Base-by-base conservation (phyloP, 768 basidiomycete genomes). In the Dacryopinax spathularia region DNA sequence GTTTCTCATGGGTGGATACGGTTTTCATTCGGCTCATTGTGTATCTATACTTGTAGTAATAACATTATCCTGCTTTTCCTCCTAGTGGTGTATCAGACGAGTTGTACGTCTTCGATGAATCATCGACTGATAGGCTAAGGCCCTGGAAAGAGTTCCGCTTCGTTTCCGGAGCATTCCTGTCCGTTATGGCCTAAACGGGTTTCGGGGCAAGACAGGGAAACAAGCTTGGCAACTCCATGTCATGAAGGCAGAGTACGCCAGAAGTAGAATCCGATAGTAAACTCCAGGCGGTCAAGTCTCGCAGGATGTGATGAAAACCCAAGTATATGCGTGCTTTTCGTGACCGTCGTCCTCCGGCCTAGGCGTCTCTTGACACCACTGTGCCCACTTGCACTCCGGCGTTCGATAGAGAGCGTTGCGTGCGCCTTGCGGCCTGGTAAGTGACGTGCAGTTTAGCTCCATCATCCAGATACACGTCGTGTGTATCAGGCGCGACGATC, bases 31-130 rank as follows among this genome's bases (percentile, higher is more conserved):
- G n/a, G 25, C 15, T 3, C 25, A 20, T 20, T 22, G n/a, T 56
- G 48, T 56, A 56, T 56, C 48, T 29, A 27, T 56, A 56, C 48
- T 29, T 56, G 48, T 56, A 56, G 48, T 56, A 56, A 10, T 56
- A 56, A 56, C 31, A 20, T 9, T 29, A 10, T 13, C 22, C 31
- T 13, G 15, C 48, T 56, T 37, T n/a, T n/a, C 36, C n/a, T n/a
- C n/a, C n/a, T n/a, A n/a, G n/a, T n/a, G n/a, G n/a, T n/a, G n/a
- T n/a, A n/a, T n/a, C n/a, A n/a, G n/a, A n/a, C n/a, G n/a, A n/a
- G n/a, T n/a, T n/a, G n/a, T n/a, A n/a, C n/a, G n/a, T n/a, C n/a
- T n/a, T n/a, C n/a, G n/a, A n/a, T n/a, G n/a, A n/a, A n/a, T n/a
- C n/a, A n/a, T n/a, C n/a, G n/a, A n/a, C n/a, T n/a, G n/a, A n/a